Conservation (phyloP, 371 early-diverging fungal genomes). For the Rhizopus delemar region DNA sequence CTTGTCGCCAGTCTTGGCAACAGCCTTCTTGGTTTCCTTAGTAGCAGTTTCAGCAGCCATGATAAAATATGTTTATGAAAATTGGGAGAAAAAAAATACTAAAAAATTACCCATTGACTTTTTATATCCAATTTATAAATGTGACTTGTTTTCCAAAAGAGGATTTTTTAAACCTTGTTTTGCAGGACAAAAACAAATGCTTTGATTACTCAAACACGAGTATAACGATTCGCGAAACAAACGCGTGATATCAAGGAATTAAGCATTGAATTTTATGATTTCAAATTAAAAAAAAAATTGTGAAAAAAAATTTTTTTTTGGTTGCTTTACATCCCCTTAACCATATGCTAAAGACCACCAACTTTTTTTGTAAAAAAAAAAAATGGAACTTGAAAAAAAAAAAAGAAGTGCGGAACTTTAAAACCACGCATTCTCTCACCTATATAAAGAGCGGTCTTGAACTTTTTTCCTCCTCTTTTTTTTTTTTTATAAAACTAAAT, state of each 20-base stretch:
- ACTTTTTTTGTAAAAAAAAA: neutral
- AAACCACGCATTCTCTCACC: neutral
- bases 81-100: constrained; percentile 17
- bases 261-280: neutral
- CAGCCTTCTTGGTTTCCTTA: constrained; percentile 24
- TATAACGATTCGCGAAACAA: constrained; percentile 8
- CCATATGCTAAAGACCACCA: too few species aligned
- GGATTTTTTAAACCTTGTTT: neutral
- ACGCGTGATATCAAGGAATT: constrained; percentile 11
- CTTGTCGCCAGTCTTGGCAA: constrained; percentile 47
- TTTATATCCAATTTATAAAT: too few species aligned
- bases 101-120: neutral
- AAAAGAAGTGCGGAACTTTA: neutral
- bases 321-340: neutral
- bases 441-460: constrained; percentile 18
- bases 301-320: constrained; percentile 10
- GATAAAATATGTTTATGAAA: constrained; percentile 11
- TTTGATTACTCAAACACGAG: neutral
- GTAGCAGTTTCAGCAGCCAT: constrained; percentile 56
- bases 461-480: constrained; percentile 10
- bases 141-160: neutral
- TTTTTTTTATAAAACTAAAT: constrained; percentile 1
- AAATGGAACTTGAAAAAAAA: constrained; percentile 6
- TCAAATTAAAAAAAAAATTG: constrained; percentile 13
- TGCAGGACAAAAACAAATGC: too few species aligned